phyloP scores from a whole-genome alignment of 345 rosid species.

The thale cress (Arabidopsis thaliana) region DNA sequence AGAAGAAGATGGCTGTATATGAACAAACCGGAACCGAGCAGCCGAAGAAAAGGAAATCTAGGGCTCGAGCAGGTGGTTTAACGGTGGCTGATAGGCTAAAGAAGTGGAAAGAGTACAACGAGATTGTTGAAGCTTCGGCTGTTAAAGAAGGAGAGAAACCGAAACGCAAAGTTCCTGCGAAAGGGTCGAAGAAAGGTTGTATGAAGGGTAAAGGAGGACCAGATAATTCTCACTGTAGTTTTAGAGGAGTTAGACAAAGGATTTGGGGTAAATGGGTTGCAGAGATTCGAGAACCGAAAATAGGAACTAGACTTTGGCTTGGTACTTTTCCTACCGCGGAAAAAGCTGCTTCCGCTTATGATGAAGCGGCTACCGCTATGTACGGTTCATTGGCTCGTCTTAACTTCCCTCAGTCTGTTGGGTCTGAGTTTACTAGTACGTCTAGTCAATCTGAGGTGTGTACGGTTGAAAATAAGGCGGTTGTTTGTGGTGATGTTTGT shows the following conservation, averaged over 20 bases:
- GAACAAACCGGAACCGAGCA: slow-evolving; percentile 26
- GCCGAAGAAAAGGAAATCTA: slow-evolving; percentile 58
- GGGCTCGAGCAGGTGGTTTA: slow-evolving; percentile 50
- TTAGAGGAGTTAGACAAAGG: slow-evolving; percentile 89
- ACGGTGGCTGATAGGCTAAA: slow-evolving; percentile 61
- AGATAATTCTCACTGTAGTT: slow-evolving; percentile 58
- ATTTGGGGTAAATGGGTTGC: slow-evolving; percentile 99
- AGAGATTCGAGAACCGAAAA: slow-evolving; percentile 77
- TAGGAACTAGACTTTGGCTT: slow-evolving; percentile 78
- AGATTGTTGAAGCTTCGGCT: slow-evolving; percentile 42
- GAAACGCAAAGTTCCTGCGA: slow-evolving; percentile 58
- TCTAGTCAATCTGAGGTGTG: slow-evolving; percentile 59
- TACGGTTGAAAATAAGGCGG: slow-evolving; percentile 42
- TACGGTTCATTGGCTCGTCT: slow-evolving; percentile 72
- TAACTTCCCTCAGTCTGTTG: slow-evolving; percentile 52
- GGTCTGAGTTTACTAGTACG: slow-evolving; percentile 40
- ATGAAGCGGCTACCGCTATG: slow-evolving; percentile 77
- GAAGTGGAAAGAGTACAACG: slow-evolving; percentile 68
- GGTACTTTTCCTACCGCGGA: slow-evolving; percentile 80
- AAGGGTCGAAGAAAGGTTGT: slow-evolving; percentile 86
- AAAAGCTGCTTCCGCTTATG: slow-evolving; percentile 82
- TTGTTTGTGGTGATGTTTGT: slow-evolving; percentile 3
- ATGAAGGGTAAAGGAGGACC: slow-evolving; percentile 98
- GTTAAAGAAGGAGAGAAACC: slow-evolving; percentile 33
- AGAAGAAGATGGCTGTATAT: slow-evolving; percentile 27